Conservation (phyloP, 225 moss, liverwort and hornwort genomes). For the Antitrichia curtipendula region DNA sequence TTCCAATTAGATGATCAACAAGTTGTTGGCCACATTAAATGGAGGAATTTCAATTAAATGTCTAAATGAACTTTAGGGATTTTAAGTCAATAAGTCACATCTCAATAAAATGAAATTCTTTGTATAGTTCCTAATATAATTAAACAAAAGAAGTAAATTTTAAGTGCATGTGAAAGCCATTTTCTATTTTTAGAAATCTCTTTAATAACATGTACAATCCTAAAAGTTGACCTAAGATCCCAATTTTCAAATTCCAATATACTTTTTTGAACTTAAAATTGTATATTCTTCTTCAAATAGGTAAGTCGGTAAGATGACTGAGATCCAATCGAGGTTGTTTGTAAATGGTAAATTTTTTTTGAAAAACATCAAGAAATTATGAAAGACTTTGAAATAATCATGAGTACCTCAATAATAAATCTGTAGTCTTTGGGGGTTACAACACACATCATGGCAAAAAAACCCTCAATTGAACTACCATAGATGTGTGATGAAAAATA, state of each 20-base stretch:
- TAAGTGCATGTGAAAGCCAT: not conserved
- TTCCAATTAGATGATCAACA: fast-evolving
- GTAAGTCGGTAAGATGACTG: fast-evolving
- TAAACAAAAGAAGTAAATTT: not conserved
- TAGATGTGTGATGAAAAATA: fast-evolving
- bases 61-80: fast-evolving
- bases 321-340: not conserved
- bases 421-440: too few relatives aligned
- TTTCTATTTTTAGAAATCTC: not conserved
- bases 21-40: fast-evolving
- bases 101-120: not conserved
- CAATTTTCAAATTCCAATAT: not conserved
- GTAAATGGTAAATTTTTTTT: not conserved
- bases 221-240: not conserved
- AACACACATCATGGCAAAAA: fast-evolving
- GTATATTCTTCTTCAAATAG: too few relatives aligned
- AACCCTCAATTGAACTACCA: fast-evolving
- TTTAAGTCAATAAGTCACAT: not conserved
- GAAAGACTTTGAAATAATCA: not conserved
- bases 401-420: too few relatives aligned
- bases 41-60: not conserved
- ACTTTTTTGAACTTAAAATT: not conserved
- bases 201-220: not conserved
- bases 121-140: not conserved
- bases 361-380: not conserved